These are phyloP conservation scores for Golubevia pallescens DNA, from an alignment of 1,284 basidiomycete genomes.

Conservation along the genomic window DNA sequence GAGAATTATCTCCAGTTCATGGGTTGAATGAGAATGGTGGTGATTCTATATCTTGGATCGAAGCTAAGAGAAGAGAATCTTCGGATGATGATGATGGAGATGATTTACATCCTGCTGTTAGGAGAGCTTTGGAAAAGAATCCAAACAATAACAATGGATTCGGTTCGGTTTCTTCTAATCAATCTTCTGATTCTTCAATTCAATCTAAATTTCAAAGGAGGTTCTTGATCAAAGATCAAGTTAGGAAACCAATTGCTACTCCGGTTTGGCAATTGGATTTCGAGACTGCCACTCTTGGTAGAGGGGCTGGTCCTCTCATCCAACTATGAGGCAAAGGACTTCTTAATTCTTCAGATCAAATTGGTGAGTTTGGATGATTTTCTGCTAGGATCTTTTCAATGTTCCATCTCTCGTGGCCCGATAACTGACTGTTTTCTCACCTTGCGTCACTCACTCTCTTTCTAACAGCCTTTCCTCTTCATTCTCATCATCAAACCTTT, in stretches of 20 bases:
- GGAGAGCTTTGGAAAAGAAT: slow-evolving; percentile 8
- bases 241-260: slow-evolving; percentile 14
- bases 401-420: too few species aligned
- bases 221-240: slow-evolving; percentile 14
- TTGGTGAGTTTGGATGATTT: too few species aligned
- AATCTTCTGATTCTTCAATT: not conserved
- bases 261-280: slow-evolving; percentile 29
- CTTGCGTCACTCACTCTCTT: too few species aligned
- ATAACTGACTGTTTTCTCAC: too few species aligned
- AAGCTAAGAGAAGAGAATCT: not conserved
- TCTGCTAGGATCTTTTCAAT: too few species aligned
- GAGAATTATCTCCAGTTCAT: not conserved
- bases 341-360: too few species aligned
- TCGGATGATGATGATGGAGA: slow-evolving; percentile 5
- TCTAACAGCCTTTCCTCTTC: too few species aligned
- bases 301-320: not conserved
- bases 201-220: not conserved
- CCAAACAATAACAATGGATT: slow-evolving; percentile 1
- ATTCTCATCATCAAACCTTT: too few species aligned
- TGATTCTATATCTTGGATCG: not conserved
- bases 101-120: slow-evolving; percentile 4
- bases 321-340: too few species aligned
- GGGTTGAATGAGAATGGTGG: not conserved
- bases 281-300: not conserved
- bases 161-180: slow-evolving; percentile 3